Conservation (phyloP, 75 land plant species). For the Pinus tabuliformis region DNA sequence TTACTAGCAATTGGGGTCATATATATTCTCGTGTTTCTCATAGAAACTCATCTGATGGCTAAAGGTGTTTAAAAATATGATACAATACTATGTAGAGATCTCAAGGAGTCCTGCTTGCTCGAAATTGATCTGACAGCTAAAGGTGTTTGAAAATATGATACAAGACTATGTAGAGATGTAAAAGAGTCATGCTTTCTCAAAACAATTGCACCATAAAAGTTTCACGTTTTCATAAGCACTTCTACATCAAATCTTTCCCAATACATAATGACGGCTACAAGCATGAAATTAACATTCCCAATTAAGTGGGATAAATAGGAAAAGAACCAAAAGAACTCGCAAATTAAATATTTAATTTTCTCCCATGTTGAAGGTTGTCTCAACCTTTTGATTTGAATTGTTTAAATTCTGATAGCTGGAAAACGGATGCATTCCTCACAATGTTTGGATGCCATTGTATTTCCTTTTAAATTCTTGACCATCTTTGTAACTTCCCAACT, state of each 20-base stretch:
- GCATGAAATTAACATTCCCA: neutral
- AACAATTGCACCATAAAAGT: conserved; percentile 8
- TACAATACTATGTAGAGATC: neutral
- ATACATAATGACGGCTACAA: neutral
- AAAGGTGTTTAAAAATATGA: neutral
- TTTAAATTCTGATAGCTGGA: no score
- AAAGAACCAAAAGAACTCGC: neutral
- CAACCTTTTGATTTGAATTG: no score
- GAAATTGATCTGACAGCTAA: no score
- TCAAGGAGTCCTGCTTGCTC: conserved; percentile 1
- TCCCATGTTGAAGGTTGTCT: no score
- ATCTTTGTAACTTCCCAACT: no score
- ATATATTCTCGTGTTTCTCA: conserved; percentile 66
- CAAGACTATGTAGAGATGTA: no score
- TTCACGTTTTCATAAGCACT: neutral
- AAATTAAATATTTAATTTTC: conserved; percentile 3
- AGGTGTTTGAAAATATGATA: no score
- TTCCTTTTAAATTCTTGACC: no score
- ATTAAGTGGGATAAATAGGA: neutral
- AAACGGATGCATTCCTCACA: no score
- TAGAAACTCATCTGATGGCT: conserved; percentile 32
- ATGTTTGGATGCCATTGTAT: no score
- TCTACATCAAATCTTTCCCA: neutral
- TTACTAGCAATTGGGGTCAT: conserved; percentile 75
- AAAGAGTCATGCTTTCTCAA: conserved; percentile 9